Base-by-base conservation (phyloP, 345 rosid genomes). In the Stellera chamaejasme region DNA sequence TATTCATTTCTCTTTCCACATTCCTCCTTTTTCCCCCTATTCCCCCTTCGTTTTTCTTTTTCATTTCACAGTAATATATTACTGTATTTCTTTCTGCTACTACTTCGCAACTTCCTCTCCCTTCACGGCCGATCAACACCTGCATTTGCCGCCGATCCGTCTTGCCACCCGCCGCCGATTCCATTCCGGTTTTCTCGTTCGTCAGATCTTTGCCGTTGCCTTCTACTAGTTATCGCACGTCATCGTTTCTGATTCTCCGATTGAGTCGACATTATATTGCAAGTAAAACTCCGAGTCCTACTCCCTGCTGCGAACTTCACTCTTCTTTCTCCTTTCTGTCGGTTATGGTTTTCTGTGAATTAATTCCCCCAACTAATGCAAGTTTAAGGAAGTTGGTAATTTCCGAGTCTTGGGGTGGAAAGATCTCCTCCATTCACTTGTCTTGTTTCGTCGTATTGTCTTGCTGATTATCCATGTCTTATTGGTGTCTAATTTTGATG, bases 121-220 rank as follows among this genome's bases (percentile, higher is more conserved):
- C 59, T 70, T 78, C 66, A 62, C 69, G 70, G 72, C 67, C 82
- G 65, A 63, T 66, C 71, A 61, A 45, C 60, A 69, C 59, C 50
- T 50, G 32, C 60, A 43, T 27, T 27, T 46, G 55, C 53, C 42
- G 16, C 54, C 9, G 57, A 56, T 59, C 66, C 56, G 58, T 45
- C 52, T 50, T 44, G 73, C 78, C 75, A 73, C 23, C 72, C 72
- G 84, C 84, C 70, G 77, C 63, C 79, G 67, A 48, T 69, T 68
- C 71, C 54, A 64, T n/a, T 48, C 54, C 47, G 54, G 58, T 55
- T 27, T 44, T 51, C 49, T 55, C 45, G 23, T 59, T 55, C 46
- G 11, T 7, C 68, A 59, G 81, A 79, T 76, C 77, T 58, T 56
- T 49, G 3, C 62, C 52, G 64, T 68, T 61, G 16, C 58, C 50